Base-by-base conservation (phyloP, 2,329 filamentous ascomycete genomes). In the Clarireedia monteithiana region DNA sequence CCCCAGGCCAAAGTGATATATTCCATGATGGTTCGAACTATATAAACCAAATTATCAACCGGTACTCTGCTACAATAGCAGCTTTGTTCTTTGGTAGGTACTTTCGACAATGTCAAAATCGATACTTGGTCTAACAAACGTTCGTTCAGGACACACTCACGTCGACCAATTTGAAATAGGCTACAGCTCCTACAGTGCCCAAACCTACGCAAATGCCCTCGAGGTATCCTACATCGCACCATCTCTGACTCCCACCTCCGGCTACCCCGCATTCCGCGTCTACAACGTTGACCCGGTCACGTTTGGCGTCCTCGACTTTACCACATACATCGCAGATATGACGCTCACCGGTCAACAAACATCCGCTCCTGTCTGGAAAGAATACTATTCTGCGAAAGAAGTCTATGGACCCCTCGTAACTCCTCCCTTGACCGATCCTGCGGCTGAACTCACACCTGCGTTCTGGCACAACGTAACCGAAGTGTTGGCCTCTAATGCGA, bases 381-480 rank as follows among this genome's bases (percentile, higher is more conserved):
- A 59, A 44, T 62, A 64, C 49, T 69, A 69, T 53, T 66, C 62
- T 7, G 67, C 64, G 4, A 69, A 68, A 40, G 67, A 64, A 27
- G 57, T 61, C 5, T 71, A 71, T 42, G 67, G 67, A 12, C 36
- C 60, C 12, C 55, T 66, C 2, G 67, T 78, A 14, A 64, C 58
- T 30, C 74, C 77, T 39, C 72, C 76, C 1, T 60, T 76, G 17
- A 67, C 66, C 9, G 71, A 71, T 4, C 68, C 67, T 0, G 50
- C 60, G 0, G 64, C 66, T 5, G 74, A 83, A 60, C 73, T 85
- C 36, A 79, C 76, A 1, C 76, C 80, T 0, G 75, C 75, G 1
- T 83, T 83, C 67, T 84, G 81, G 80, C 80, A 83, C 65, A 75
- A 78, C 60, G 71, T 83, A 20, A 83, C 80, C 1, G 69, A 69